Base-by-base conservation (phyloP, 2,329 filamentous ascomycete species). In the Pseudopyrenochaeta lycopersici region DNA sequence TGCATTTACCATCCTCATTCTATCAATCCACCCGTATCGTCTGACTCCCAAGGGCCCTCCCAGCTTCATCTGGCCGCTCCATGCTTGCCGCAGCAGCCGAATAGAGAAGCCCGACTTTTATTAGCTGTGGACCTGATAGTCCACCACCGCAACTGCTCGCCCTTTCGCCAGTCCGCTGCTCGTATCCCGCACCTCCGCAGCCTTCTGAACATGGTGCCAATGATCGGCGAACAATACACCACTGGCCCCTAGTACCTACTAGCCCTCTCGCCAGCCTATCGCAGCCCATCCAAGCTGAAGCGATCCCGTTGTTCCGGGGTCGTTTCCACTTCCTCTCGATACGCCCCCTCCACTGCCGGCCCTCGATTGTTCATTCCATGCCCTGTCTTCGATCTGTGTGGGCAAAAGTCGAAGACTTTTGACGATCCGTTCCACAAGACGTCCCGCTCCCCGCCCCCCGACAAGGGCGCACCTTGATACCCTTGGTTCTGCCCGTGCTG, bases 61-160 rank as follows among this genome's bases (percentile, higher is more conserved):
- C 31, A 54, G 40, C 53, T 55, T 52, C 51, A 55, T 56, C 49
- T 56, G 60, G 52, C 60, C 60, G 61, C 63, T 62, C 56, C 43
- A 63, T 63, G 62, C 68, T 73, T 72, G 71, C 71, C 71, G 71
- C 70, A 72, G 56, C 65, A 69, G 60, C 71, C 72, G 70, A 61
- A 73, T 71, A 21, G 46, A 68, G 68, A 59, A 65, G 65, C 60
- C 57, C 60, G 54, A 49, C 53, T 58, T 58, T 52, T 58, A 70
- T 69, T 60, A 56, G 66, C 58, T 62, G 59, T 56, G 42, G 59
- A 58, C 57, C 60, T 40, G 57, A 56, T 63, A 60, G 56, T 62
- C 41, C 18, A 48, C 44, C 35, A 36, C 21, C 30, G 12, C 46
- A 21, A 27, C 23, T 9, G 23, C 23, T 27, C 23, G 9, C 23